Conservation (phyloP, 768 basidiomycete genomes). For the Lactarius sp. region DNA sequence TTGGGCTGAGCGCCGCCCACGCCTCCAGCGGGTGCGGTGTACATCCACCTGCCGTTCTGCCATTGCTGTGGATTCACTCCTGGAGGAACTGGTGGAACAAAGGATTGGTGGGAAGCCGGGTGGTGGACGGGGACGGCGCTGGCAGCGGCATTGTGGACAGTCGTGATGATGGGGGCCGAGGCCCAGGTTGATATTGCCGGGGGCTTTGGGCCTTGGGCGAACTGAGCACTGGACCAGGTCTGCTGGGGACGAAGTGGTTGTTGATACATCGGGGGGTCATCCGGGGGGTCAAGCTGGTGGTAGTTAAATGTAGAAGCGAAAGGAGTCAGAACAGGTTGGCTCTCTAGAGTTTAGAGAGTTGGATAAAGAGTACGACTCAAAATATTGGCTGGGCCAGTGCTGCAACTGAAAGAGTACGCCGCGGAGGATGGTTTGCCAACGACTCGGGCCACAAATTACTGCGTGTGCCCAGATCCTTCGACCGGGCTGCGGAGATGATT, state of each 20-base stretch:
- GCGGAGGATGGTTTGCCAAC: too few relatives aligned
- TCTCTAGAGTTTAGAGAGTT: too few relatives aligned
- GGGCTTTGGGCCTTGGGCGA: slow-evolving; percentile 13
- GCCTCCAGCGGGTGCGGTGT: slow-evolving; percentile 6
- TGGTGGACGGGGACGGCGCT: neutral
- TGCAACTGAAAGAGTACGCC: too few relatives aligned
- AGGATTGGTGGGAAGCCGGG: neutral
- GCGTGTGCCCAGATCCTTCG: too few relatives aligned
- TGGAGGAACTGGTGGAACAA: slow-evolving; percentile 23
- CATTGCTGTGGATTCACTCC: slow-evolving; percentile 26
- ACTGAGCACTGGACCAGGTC: slow-evolving; percentile 19
- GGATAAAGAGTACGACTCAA: too few relatives aligned
- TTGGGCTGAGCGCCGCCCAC: slow-evolving; percentile 3
- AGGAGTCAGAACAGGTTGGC: neutral
- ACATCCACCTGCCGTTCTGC: slow-evolving; percentile 26
- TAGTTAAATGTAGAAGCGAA: neutral
- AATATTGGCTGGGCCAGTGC: too few relatives aligned
- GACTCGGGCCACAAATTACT: too few relatives aligned
- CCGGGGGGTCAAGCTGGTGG: slow-evolving; percentile 4
- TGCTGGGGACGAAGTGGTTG: slow-evolving; percentile 17
- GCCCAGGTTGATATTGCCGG: slow-evolving; percentile 18
- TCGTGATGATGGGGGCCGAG: slow-evolving; percentile 20
- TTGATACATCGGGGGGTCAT: slow-evolving; percentile 22
- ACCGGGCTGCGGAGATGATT: too few relatives aligned
- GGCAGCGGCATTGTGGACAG: neutral